phyloP scores from a whole-genome alignment of 2,329 filamentous ascomycete genomes.

The Pseudogymnoascus sp. region DNA sequence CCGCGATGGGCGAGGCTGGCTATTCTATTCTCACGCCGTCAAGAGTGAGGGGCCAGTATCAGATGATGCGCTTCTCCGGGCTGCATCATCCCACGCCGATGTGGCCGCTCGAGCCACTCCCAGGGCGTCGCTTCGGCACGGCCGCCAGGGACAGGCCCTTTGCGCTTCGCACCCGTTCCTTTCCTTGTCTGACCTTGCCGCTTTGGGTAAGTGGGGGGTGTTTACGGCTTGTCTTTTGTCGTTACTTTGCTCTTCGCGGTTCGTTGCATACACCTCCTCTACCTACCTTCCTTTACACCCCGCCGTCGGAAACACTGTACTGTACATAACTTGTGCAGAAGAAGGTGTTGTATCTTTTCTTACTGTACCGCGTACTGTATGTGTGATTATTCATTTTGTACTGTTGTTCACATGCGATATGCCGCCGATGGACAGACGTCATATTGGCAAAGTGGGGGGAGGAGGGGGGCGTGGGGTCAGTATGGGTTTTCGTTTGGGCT shows the following conservation, averaged over 20 bases:
- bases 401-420: background rate
- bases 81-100: background rate
- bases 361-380: background rate
- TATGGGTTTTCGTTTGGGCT: conserved; percentile 4
- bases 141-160: background rate
- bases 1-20: no score
- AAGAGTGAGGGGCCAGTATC: no score
- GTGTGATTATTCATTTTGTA: background rate
- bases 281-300: no score
- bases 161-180: background rate
- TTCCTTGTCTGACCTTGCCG: conserved; percentile 4
- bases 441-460: background rate
- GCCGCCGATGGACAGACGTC: background rate
- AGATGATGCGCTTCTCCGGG: background rate
- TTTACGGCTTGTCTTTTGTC: background rate
- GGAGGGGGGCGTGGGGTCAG: background rate
- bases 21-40: no score
- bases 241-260: background rate
- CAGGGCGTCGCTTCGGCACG: background rate
- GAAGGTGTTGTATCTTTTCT: background rate
- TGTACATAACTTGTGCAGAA: background rate
- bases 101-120: background rate
- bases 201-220: background rate
- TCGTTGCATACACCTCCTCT: background rate
- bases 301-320: background rate